Evolutionary conservation across 805 yeast genomes (phyloP).

Genomic region (Cyberlindnera xylosilytica): DNA sequence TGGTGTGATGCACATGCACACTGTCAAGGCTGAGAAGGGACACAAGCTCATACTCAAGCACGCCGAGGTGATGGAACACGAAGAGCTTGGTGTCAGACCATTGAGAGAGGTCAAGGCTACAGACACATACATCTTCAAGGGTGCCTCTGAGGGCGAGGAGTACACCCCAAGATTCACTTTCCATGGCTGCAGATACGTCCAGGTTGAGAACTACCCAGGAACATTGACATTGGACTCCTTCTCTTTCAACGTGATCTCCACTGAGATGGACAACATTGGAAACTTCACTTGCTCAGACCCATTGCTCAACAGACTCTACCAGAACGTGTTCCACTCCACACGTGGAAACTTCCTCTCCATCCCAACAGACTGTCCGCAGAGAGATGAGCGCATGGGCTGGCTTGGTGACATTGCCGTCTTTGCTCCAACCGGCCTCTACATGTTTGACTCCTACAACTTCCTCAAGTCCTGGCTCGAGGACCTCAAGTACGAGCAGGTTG

Average conservation of each 20-base stretch:
- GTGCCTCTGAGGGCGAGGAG: constrained; percentile 12
- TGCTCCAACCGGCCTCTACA: constrained; percentile 18
- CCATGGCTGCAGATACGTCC: constrained; percentile 18
- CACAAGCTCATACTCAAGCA: constrained; percentile 12
- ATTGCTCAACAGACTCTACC: constrained; percentile 13
- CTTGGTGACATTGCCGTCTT: constrained; percentile 21
- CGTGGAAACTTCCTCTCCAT: constrained; percentile 20
- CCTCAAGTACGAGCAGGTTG: constrained; percentile 16
- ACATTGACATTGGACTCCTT: constrained; percentile 11
- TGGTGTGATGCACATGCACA: constrained; percentile 15
- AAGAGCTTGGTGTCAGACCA: constrained; percentile 16
- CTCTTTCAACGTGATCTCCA: constrained; percentile 10
- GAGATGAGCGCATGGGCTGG: constrained; percentile 25
- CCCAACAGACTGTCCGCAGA: constrained; percentile 22
- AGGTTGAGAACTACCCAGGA: constrained; percentile 18
- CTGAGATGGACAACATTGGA: constrained; percentile 15
- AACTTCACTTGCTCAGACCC: constrained; percentile 12
- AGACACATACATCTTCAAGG: constrained; percentile 16
- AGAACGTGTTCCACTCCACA: constrained; percentile 16
- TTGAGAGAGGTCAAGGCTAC: constrained; percentile 14
- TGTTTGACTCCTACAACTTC: constrained; percentile 21
- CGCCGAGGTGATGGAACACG: constrained; percentile 18
- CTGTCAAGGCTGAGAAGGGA: constrained; percentile 12
- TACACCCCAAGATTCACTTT: constrained; percentile 18
- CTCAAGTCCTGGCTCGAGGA: constrained; percentile 21